Percentiles rank a stretch among this genome's conserved stretches.
Evolutionary conservation across 768 basidiomycete species (phyloP).

Genomic region (Agrocybe pediades): DNA sequence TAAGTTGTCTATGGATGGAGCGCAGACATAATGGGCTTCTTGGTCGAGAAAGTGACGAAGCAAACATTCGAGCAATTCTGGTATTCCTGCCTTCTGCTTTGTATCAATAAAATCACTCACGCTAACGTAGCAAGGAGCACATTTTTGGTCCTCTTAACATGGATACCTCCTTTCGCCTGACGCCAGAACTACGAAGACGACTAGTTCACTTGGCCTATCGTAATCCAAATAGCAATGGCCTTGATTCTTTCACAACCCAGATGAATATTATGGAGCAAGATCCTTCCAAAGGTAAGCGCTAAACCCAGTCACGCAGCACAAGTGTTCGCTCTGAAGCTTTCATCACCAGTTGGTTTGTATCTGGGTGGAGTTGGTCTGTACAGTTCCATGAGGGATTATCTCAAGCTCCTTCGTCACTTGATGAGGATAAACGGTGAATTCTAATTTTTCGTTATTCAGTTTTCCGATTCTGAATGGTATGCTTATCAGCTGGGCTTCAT

Average conservation of each 20-base stretch:
- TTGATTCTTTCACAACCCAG: constrained; percentile 23
- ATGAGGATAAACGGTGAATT: constrained; percentile 30
- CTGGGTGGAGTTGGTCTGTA: constrained; percentile 31
- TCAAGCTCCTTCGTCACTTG: constrained; percentile 32
- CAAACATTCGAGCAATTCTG: constrained; percentile 31
- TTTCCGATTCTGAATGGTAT: background rate
- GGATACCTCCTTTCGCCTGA: constrained; percentile 30
- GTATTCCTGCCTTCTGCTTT: constrained; percentile 16
- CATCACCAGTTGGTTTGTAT: constrained; percentile 20
- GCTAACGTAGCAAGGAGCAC: constrained; percentile 24
- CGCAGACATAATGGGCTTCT: constrained; percentile 30
- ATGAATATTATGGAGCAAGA: constrained; percentile 29
- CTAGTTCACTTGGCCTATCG: constrained; percentile 25
- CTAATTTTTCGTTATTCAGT: background rate
- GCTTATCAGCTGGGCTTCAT: constrained; percentile 18
- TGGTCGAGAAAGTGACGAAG: constrained; percentile 29
- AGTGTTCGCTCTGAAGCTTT: background rate
- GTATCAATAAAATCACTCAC: background rate
- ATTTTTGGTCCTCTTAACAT: constrained; percentile 33
- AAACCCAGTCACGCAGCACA: background rate
- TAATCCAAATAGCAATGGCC: constrained; percentile 13
- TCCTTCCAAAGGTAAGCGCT: constrained; percentile 21
- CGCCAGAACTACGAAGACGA: constrained; percentile 24
- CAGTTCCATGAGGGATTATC: constrained; percentile 31
- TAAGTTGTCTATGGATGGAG: constrained; percentile 34